Percentiles rank a stretch among this genome's conserved stretches.
These are phyloP conservation scores for Hamigera avellanea DNA, from an alignment of 495 filamentous ascomycete genomes.

Conservation along the genomic window DNA sequence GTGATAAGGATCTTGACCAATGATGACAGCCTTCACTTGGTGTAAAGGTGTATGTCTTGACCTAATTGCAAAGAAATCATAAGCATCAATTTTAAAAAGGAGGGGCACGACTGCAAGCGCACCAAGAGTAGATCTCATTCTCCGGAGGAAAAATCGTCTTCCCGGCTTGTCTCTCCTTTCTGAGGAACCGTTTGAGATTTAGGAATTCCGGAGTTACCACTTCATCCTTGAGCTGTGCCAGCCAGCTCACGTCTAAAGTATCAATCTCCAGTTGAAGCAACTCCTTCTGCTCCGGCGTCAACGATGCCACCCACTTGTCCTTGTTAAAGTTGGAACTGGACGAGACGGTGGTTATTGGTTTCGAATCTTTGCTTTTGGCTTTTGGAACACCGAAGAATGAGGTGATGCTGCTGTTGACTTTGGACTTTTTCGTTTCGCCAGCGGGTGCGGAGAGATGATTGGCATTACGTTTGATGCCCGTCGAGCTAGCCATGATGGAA, in stretches of 20 bases:
- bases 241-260: constrained; percentile 83
- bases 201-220: constrained; percentile 67
- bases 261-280: constrained; percentile 82
- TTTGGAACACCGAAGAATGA: constrained; percentile 54
- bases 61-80: constrained; percentile 32
- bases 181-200: constrained; percentile 76
- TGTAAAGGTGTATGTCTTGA: constrained; percentile 81
- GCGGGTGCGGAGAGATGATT: constrained; percentile 17
- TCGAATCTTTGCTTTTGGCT: constrained; percentile 20
- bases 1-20: constrained; percentile 97
- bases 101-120: constrained; percentile 8
- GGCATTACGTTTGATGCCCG: constrained; percentile 23
- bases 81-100: constrained; percentile 1
- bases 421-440: constrained; percentile 49
- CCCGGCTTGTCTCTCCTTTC: constrained; percentile 57
- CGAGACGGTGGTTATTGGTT: constrained; percentile 8
- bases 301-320: constrained; percentile 65
- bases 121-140: constrained; percentile 94
- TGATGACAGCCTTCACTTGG: constrained; percentile 76
- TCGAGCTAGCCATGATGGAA: constrained; percentile 18
- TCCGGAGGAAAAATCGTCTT: constrained; percentile 75
- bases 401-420: constrained; percentile 50
- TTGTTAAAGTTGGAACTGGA: constrained; percentile 64
- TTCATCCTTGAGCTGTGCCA: constrained; percentile 76
- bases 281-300: constrained; percentile 71